phyloP scores from a whole-genome alignment of 2,329 filamentous ascomycete species.

The Colletotrichum chrysophilum region DNA sequence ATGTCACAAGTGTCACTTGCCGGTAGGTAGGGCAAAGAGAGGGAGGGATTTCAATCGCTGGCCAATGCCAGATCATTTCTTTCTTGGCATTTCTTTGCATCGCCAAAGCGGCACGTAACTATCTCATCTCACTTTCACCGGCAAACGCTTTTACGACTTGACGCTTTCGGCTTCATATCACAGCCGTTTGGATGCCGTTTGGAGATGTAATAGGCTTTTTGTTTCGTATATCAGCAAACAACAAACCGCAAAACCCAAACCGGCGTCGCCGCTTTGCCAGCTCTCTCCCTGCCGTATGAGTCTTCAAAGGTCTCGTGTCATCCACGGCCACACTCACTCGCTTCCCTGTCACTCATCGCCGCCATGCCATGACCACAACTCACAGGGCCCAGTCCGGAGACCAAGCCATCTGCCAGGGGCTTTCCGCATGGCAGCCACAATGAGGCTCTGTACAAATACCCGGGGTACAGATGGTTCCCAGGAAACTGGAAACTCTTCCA shows the following conservation, averaged over 20 bases:
- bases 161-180: background rate
- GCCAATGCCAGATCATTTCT: background rate
- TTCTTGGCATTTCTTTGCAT: background rate
- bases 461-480: slow-evolving; percentile 1
- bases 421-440: background rate
- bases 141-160: background rate
- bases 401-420: background rate
- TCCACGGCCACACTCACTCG: background rate
- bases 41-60: background rate
- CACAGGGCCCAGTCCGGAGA: background rate
- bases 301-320: background rate
- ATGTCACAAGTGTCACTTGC: background rate
- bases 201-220: background rate
- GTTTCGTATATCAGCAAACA: background rate
- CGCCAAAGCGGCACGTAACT: background rate
- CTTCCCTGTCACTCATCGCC: background rate
- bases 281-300: background rate
- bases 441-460: background rate
- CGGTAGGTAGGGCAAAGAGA: background rate
- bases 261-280: background rate
- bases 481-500: background rate
- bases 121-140: background rate
- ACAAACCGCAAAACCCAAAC: background rate
- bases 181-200: background rate
- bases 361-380: background rate